These are phyloP conservation scores for Pleurozium schreberi DNA, from an alignment of 225 moss, liverwort and hornwort species.

Conservation along the genomic window DNA sequence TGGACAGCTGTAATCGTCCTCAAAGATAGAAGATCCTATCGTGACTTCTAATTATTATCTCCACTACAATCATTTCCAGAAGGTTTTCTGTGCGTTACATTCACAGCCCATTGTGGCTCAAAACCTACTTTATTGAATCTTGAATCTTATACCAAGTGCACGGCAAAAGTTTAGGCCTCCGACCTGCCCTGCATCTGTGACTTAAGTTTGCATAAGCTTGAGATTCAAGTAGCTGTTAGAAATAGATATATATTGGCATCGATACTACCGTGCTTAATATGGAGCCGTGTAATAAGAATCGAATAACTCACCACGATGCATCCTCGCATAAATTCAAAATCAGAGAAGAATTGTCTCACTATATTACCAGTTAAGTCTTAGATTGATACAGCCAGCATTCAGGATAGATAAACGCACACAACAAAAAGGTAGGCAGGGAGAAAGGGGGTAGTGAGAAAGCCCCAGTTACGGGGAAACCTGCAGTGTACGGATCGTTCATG, in stretches of 20 bases:
- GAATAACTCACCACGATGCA: not conserved
- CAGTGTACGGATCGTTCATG: constrained; percentile 22
- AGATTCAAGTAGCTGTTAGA: not conserved
- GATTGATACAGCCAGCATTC: not conserved
- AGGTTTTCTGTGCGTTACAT: not conserved
- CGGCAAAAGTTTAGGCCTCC: too few relatives aligned
- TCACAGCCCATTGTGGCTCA: not conserved
- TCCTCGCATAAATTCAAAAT: not conserved
- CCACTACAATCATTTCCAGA: not conserved
- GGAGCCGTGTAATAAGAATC: not conserved
- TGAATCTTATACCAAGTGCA: not conserved
- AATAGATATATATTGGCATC: not conserved
- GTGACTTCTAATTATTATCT: not conserved
- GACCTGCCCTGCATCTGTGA: not conserved
- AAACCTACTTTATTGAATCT: not conserved
- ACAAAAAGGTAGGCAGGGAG: constrained; percentile 1
- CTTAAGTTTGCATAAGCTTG: not conserved
- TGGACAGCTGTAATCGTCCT: not conserved
- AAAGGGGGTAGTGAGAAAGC: constrained; percentile 10
- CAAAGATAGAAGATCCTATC: not conserved
- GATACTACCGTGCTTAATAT: not conserved
- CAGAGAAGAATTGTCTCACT: not conserved
- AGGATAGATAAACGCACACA: not conserved
- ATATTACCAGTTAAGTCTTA: not conserved
- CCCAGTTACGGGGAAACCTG: constrained; percentile 2